Percentiles rank a stretch among this genome's conserved stretches.
These are phyloP conservation scores for Rutstroemia sp. DNA, from an alignment of 2,329 filamentous ascomycete species.

Conservation along the genomic window DNA sequence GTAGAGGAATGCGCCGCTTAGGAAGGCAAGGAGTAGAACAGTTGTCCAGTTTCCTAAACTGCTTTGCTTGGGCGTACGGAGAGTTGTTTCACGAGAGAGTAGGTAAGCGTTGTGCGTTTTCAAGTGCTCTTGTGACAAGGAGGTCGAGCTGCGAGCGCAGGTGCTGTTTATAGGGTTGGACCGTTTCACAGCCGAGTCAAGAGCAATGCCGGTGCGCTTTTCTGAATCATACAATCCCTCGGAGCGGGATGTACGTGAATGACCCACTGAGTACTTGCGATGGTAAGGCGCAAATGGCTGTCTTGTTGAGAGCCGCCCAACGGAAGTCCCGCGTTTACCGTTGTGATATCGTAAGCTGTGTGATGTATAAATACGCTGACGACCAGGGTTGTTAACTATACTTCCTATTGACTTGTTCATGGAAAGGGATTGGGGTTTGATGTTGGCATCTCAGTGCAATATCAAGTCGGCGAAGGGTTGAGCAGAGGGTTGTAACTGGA, in stretches of 20 bases:
- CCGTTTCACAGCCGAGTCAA: neutral
- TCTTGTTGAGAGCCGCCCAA: neutral
- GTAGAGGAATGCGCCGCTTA: conserved; percentile 13
- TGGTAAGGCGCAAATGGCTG: neutral
- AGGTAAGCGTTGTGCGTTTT: neutral
- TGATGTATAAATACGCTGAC: neutral
- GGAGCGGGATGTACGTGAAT: neutral
- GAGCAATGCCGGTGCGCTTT: neutral
- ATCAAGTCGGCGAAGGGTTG: neutral
- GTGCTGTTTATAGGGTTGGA: neutral
- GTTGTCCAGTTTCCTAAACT: conserved; percentile 3
- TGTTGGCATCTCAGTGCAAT: neutral
- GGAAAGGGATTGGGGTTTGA: neutral
- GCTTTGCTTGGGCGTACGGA: neutral
- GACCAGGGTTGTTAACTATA: neutral
- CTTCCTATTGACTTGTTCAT: conserved; percentile 2
- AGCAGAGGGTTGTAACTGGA: neutral
- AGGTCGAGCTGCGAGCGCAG: neutral
- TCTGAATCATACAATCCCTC: neutral
- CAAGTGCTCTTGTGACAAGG: neutral
- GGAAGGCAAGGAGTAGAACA: conserved; percentile 6
- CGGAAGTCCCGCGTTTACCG: neutral
- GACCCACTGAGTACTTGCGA: neutral
- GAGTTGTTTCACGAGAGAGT: neutral
- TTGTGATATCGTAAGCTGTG: neutral